Evolutionary conservation across 1,284 basidiomycete species (phyloP).

Genomic region (Stereum hirsutum): DNA sequence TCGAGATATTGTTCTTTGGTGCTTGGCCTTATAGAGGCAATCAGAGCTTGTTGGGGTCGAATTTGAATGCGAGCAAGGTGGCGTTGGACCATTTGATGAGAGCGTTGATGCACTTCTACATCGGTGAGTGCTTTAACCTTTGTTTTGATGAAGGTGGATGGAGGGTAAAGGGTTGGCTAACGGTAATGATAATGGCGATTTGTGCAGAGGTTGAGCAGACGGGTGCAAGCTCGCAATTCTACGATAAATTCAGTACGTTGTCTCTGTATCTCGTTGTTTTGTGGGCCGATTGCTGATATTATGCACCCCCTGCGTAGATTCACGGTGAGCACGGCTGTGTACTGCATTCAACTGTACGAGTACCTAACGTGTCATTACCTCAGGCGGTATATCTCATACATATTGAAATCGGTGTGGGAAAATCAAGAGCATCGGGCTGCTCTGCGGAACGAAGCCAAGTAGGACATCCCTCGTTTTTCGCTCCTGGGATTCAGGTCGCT

Average conservation of each 20-base stretch:
- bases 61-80: slow-evolving; percentile 79
- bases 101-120: slow-evolving; percentile 91
- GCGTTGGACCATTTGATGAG: slow-evolving; percentile 88
- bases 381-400: slow-evolving; percentile 77
- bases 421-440: slow-evolving; percentile 83
- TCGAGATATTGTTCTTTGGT: slow-evolving; percentile 86
- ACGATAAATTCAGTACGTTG: slow-evolving; percentile 91
- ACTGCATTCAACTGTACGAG: not conserved
- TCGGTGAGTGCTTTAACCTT: slow-evolving; percentile 46
- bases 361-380: not conserved
- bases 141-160: too few species aligned
- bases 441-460: slow-evolving; percentile 68
- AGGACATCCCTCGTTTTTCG: not conserved
- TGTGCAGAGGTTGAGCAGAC: slow-evolving; percentile 89
- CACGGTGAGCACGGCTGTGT: slow-evolving; percentile 28
- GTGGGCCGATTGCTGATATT: slow-evolving; percentile 1
- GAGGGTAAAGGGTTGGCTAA: not conserved
- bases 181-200: not conserved
- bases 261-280: slow-evolving; percentile 11
- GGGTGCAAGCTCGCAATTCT: slow-evolving; percentile 96
- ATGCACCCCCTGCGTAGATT: slow-evolving; percentile 30
- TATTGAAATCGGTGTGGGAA: slow-evolving; percentile 84
- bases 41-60: slow-evolving; percentile 65
- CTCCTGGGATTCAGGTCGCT: slow-evolving; percentile 6
- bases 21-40: slow-evolving; percentile 64